Evolutionary conservation across 768 basidiomycete genomes (phyloP), one percentile per base, ranked within the genome.

Genomic region (Tylopilus sp.): DNA sequence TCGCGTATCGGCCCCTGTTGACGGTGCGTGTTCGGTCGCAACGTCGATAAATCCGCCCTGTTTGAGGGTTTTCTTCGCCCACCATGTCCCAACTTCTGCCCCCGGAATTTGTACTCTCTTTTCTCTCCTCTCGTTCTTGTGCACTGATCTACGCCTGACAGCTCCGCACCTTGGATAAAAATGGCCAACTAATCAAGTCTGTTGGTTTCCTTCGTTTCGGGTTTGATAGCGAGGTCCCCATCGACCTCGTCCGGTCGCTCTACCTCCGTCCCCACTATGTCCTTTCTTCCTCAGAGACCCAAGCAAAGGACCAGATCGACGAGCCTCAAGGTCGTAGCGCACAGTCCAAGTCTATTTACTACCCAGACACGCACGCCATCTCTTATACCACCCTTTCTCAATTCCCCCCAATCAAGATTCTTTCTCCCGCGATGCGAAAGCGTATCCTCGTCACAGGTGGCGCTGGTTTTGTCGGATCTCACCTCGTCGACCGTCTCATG

Each of bases 401-500:
- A 40, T 99, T 94, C 71, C 91, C 94, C 11, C 92, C 96, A 4
- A 95, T 99, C 55, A 91, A 83, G 63, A 83, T 94, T 44, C 83
- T 99, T 43, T 71, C 91, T 11, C 83, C 89, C 21, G 76, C 84
- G 3, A 70, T 75, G 55, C 84, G 92, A 63, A 97, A 96, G 74
- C 88, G 96, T 54, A 76, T 98, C 62, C 83, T 99, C 36, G 88
- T 98, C 61, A 98, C 96, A 21, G 96, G 96, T 53, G 96, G 97
- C 37, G 97, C 96, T 33, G 97, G 97, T n/a, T 99, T 99, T 71
- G 96, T 99, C 54, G 97, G 97, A 16, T 96, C 93, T 29, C 97
- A 99, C 74, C 85, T 99, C 44, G 91, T 99, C 48, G 97, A 99
- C 75, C 84, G 97, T 45, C 83, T 98, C 57, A 95, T 99, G 93